Evolutionary conservation across 2,329 filamentous ascomycete species (phyloP), one percentile per base, ranked within the genome.

Genomic region (Colletotrichum tanaceti): DNA sequence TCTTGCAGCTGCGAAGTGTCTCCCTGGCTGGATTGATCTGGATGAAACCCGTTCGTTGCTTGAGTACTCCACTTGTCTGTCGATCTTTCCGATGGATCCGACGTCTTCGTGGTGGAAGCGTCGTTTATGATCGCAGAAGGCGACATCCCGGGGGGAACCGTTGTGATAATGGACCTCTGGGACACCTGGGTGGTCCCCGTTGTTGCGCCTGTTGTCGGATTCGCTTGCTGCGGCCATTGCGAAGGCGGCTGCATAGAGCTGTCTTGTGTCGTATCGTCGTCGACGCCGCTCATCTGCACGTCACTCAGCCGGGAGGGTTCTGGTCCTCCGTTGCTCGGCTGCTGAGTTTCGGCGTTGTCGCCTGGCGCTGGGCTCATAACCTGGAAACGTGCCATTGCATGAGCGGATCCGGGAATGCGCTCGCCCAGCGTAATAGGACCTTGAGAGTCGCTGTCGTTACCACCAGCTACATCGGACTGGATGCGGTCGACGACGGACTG

Each of bases 41-140:
- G 79, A 64, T 88, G 86, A 35, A 81, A 79, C 22, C 91, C 91
- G 70, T 94, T 93, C 3, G 90, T 92, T 67, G 87, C 85, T 76
- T 94, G 91, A 0, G 91, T 93, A 76, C 91, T 90, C 77, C 87
- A 86, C 71, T 87, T 86, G 2, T 87, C 89, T 1, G 88, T 90
- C 14, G 89, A 90, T 60, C 84, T 82, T 18, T 83, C 82, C 3
- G 91, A 93, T 6, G 89, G 87, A 70, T 92, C 89, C 1, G 92
- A 93, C 2, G 92, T 94, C 80, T 97, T 96, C n/a, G 94, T 97
- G 1, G 94, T 97, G 2, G 94, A 97, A 1, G 94, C 95, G 74
- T 97, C 94, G 74, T 98, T 98, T 61, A 90, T 82, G 67, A 86
- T 78, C 14, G 85, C 86, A 32, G 86, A 87, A 16, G 87, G 87